Evolutionary conservation across 805 yeast species (phyloP), one percentile per base, ranked within the genome.

Genomic region (Zygosaccharomyces bisporus): DNA sequence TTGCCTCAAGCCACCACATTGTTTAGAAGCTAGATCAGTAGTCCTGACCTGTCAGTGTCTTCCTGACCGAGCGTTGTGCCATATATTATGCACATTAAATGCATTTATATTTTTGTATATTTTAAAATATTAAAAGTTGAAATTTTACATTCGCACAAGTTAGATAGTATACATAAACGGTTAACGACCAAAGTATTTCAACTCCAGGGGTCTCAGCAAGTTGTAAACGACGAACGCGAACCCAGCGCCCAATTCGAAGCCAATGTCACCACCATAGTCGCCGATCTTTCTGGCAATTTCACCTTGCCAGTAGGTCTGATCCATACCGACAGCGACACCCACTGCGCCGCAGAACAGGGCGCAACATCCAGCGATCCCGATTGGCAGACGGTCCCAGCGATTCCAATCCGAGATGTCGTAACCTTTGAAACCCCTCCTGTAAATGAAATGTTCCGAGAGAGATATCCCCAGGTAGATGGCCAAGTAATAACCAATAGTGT

Each of bases 401-500:
- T 76, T 65, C 74, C 80, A 83, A 51, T 73, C 76, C 31, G 71
- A 76, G 51, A 80, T 67, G 60, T 85, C 79, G 67, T 86, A 86
- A 49, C 77, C 79, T 34, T 69, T 55, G 55, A 74, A 70, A 35
- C 87, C 86, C 56, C 72, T 75, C 61, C 81, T 80, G 79, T 78
- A 84, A 64, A 88, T 74, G 65, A 86, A 81, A 67, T 89, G 96
- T 67, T 89, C 96, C 31, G 86, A 76, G 10, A 83, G 65, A 18
- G 79, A 65, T 66, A 89, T 80, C 37, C 85, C 77, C 60, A 77
- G 79, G 70, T 89, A 90, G 58, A 88, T 83, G 46, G 95, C 89
- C 60, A 89, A 74, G 79, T 93, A 89, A 75, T 90, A 89, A 57
- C 87, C 91, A 65, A 90, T 89, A 64, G 88, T 70, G 70, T 85